These are phyloP conservation scores for Citrus reticulata DNA, from an alignment of 345 rosid genomes.

Conservation along the genomic window DNA sequence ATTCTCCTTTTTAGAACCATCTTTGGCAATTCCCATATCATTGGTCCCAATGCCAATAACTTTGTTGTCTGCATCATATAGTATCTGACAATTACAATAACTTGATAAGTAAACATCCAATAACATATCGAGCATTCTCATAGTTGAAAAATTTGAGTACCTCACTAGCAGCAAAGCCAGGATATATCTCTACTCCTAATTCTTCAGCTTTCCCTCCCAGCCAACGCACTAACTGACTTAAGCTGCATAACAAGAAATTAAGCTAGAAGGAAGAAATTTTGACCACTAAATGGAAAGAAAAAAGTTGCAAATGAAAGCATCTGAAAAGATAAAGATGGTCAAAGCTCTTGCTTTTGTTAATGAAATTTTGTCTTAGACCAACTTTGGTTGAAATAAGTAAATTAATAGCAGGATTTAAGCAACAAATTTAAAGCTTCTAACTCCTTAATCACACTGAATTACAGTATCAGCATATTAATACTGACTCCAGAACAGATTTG, in stretches of 20 bases:
- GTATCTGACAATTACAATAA: constrained; percentile 47
- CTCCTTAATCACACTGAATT: background rate
- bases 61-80: constrained; percentile 55
- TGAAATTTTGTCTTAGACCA: background rate
- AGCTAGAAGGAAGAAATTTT: constrained; percentile 1
- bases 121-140: background rate
- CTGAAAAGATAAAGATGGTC: background rate
- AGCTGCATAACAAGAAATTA: constrained; percentile 37
- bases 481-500: background rate
- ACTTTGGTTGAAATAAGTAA: background rate
- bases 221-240: constrained; percentile 89
- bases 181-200: constrained; percentile 92
- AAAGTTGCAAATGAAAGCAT: background rate
- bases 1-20: constrained; percentile 81
- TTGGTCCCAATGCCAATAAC: constrained; percentile 87
- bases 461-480: background rate
- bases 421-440: background rate
- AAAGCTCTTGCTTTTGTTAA: background rate
- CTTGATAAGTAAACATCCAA: constrained; percentile 15
- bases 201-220: constrained; percentile 94
- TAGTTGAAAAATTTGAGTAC: constrained; percentile 29
- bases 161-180: constrained; percentile 95
- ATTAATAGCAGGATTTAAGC: background rate
- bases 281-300: background rate
- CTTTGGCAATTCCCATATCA: constrained; percentile 96